Percentiles rank a stretch among this genome's conserved stretches.
Evolutionary conservation across 2,329 filamentous ascomycete species (phyloP).

Genomic region (Colletotrichum sidae): DNA sequence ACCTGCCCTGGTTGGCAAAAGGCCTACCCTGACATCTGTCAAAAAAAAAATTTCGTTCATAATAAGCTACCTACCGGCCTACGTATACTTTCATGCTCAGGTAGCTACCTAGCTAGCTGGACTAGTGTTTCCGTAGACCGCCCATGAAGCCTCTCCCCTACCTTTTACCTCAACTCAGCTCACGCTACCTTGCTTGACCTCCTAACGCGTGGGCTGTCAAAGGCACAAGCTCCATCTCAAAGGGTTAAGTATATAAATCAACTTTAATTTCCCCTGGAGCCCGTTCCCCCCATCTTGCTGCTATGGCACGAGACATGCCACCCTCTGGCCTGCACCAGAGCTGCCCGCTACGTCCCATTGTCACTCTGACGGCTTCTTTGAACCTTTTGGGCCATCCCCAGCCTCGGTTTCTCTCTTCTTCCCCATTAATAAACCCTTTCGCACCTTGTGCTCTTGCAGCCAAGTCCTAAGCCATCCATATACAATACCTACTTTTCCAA

Average conservation of each 20-base stretch:
- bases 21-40: no score
- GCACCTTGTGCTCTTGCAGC: constrained; percentile 4
- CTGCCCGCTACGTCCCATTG: constrained; percentile 38
- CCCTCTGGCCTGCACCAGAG: constrained; percentile 52
- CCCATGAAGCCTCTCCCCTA: no score
- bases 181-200: constrained; percentile 25
- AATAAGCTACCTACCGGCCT: no score
- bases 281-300: constrained; percentile 47
- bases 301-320: constrained; percentile 57
- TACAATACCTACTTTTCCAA: constrained; percentile 4
- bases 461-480: constrained; percentile 11
- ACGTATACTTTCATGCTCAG: no score
- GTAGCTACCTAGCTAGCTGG: no score
- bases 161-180: constrained; percentile 5
- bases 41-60: no score
- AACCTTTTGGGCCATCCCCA: constrained; percentile 14
- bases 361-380: constrained; percentile 34
- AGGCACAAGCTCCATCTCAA: constrained; percentile 40
- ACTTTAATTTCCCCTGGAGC: constrained; percentile 48
- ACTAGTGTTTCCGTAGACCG: no score
- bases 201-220: constrained; percentile 25
- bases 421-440: constrained; percentile 15
- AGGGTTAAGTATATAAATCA: constrained; percentile 52
- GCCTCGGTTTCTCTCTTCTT: constrained; percentile 18
- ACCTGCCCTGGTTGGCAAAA: no score